Conservation (phyloP, 345 rosid species). For the Viola odorata region DNA sequence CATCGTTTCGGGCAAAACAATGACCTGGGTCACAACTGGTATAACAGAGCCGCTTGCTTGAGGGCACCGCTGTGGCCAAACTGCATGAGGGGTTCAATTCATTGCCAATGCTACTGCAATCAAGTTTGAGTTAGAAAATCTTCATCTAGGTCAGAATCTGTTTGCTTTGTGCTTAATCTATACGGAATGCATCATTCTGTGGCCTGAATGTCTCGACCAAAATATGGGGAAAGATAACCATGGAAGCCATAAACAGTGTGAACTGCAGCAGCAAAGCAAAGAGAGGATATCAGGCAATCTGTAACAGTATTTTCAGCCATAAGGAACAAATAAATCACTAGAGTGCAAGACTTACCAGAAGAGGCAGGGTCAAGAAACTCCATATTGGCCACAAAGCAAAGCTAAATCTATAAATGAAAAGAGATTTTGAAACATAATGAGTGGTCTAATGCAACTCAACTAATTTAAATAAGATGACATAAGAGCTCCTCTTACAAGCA, state of each 20-base stretch:
- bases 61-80: constrained; percentile 11
- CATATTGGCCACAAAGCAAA: constrained; percentile 93
- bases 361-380: constrained; percentile 93
- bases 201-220: constrained; percentile 66
- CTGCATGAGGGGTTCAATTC: constrained; percentile 10
- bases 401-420: constrained; percentile 45
- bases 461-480: constrained; percentile 9
- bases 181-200: constrained; percentile 57
- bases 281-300: constrained; percentile 11
- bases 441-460: constrained; percentile 8
- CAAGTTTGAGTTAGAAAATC: constrained; percentile 9
- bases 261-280: constrained; percentile 64
- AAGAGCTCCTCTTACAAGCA: constrained; percentile 57
- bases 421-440: constrained; percentile 13
- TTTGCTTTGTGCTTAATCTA: constrained; percentile 44
- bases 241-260: constrained; percentile 89
- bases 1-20: neutral
- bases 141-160: constrained; percentile 26
- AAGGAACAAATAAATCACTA: neutral
- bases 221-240: constrained; percentile 68
- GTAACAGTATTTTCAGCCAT: constrained; percentile 7
- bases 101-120: constrained; percentile 12
- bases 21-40: neutral
- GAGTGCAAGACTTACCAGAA: constrained; percentile 48
- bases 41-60: neutral